These are phyloP conservation scores for Incumbomyces lentus DNA, from an alignment of 2,329 filamentous ascomycete species.

Conservation along the genomic window DNA sequence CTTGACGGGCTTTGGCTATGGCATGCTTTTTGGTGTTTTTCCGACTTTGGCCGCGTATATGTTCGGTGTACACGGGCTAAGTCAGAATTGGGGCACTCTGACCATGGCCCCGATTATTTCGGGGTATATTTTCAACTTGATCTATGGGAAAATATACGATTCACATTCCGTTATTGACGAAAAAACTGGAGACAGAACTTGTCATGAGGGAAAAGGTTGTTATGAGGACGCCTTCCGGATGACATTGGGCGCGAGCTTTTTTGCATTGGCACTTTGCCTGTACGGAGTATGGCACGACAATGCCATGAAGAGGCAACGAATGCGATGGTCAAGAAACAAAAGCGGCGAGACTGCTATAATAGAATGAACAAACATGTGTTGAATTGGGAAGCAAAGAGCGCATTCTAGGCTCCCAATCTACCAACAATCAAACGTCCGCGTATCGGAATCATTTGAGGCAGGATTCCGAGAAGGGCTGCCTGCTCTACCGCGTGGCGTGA, in stretches of 20 bases:
- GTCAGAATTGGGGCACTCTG: slow-evolving; percentile 95
- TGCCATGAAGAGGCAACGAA: slow-evolving; percentile 19
- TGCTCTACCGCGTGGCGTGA: too few species aligned
- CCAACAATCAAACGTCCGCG: too few species aligned
- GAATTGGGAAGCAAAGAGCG: too few species aligned
- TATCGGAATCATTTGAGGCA: too few species aligned
- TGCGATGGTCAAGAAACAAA: slow-evolving; percentile 9
- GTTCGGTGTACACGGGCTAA: slow-evolving; percentile 80
- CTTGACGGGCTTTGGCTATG: slow-evolving; percentile 80
- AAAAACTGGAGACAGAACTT: slow-evolving; percentile 60
- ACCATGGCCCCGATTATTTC: slow-evolving; percentile 78
- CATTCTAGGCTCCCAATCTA: too few species aligned
- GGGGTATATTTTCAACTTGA: slow-evolving; percentile 84
- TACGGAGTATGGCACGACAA: slow-evolving; percentile 34
- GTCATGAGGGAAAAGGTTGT: slow-evolving; percentile 66
- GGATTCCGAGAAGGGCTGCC: too few species aligned
- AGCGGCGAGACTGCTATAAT: too few species aligned
- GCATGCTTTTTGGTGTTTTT: slow-evolving; percentile 87
- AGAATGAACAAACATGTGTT: too few species aligned
- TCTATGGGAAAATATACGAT: slow-evolving; percentile 80
- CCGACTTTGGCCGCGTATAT: slow-evolving; percentile 81
- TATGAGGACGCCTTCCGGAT: slow-evolving; percentile 73
- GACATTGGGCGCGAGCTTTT: slow-evolving; percentile 36
- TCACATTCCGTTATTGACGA: slow-evolving; percentile 57
- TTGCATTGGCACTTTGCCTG: slow-evolving; percentile 7